phyloP scores from a whole-genome alignment of 2,329 filamentous ascomycete genomes.

The Acarospora socialis region DNA sequence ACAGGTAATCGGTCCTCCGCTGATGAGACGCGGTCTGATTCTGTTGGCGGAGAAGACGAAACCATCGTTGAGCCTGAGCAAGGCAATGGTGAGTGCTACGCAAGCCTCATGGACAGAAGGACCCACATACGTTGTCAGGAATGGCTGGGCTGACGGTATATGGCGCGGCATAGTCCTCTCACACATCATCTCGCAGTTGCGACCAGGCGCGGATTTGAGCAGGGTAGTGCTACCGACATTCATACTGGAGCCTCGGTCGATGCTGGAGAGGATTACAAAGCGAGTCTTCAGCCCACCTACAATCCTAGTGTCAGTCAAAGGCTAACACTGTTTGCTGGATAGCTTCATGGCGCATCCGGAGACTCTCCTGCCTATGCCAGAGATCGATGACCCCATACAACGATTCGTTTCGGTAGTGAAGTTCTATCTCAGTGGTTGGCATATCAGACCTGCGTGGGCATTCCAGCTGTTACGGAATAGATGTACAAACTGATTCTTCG shows the following conservation, averaged over 20 bases:
- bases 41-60: conserved; percentile 51
- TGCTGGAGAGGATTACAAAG: conserved; percentile 99
- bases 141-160: conserved; percentile 11
- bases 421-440: conserved; percentile 97
- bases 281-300: conserved; percentile 31
- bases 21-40: conserved; percentile 34
- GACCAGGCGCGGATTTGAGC: conserved; percentile 87
- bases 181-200: conserved; percentile 93
- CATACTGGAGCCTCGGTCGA: conserved; percentile 91
- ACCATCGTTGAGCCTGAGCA: conserved; percentile 79
- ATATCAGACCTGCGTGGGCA: conserved; percentile 87
- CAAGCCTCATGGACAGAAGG: not conserved
- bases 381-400: conserved; percentile 74
- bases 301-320: not conserved
- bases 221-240: conserved; percentile 92
- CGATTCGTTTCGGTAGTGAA: conserved; percentile 92
- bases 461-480: not conserved
- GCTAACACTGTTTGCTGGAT: conserved; percentile 12
- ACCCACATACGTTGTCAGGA: not conserved
- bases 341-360: conserved; percentile 99
- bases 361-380: conserved; percentile 74
- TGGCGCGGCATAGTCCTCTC: conserved; percentile 55
- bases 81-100: conserved; percentile 60
- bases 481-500: not conserved
- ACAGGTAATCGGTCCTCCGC: conserved; percentile 40